A percentile compares a stretch with the other conserved stretches of the same genome.
Evolutionary conservation across 352 stramenopile genomes (phyloP).

Genomic region (Pythium chondricola): DNA sequence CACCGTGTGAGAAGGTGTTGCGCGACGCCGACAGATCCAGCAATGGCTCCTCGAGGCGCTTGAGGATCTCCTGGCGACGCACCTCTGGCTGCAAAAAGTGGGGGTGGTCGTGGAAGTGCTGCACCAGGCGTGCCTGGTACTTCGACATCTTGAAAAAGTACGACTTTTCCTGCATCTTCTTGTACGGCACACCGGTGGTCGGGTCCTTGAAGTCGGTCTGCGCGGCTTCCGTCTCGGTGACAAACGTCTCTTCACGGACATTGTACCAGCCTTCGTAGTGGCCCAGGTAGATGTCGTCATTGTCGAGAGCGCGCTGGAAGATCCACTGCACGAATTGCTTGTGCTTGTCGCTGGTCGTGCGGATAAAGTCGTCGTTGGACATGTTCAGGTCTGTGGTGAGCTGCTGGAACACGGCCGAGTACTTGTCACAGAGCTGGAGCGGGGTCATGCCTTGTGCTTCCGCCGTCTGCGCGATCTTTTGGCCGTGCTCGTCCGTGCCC

Average conservation of each 20-base stretch:
- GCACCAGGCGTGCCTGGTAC: constrained; percentile 93
- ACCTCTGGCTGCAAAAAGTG: constrained; percentile 96
- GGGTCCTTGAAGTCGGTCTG: constrained; percentile 95
- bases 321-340: constrained; percentile 93
- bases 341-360: constrained; percentile 94
- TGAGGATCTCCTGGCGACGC: constrained; percentile 93
- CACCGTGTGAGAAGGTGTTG: constrained; percentile 94
- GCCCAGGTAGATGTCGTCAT: constrained; percentile 96
- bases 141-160: constrained; percentile 99
- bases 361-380: constrained; percentile 91
- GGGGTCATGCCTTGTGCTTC: constrained; percentile 87
- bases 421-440: constrained; percentile 96
- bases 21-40: constrained; percentile 96
- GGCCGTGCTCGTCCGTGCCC: constrained; percentile 97
- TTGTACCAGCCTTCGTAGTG: constrained; percentile 99
- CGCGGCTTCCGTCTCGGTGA: constrained; percentile 96
- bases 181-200: constrained; percentile 88
- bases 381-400: constrained; percentile 83
- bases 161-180: constrained; percentile 97
- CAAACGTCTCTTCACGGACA: constrained; percentile 97
- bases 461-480: constrained; percentile 98
- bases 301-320: constrained; percentile 88
- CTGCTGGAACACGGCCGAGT: constrained; percentile 84
- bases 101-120: constrained; percentile 94
- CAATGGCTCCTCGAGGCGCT: constrained; percentile 89